These are phyloP conservation scores for Harringtonia lauricola DNA, from an alignment of 2,329 filamentous ascomycete species.

Conservation along the genomic window DNA sequence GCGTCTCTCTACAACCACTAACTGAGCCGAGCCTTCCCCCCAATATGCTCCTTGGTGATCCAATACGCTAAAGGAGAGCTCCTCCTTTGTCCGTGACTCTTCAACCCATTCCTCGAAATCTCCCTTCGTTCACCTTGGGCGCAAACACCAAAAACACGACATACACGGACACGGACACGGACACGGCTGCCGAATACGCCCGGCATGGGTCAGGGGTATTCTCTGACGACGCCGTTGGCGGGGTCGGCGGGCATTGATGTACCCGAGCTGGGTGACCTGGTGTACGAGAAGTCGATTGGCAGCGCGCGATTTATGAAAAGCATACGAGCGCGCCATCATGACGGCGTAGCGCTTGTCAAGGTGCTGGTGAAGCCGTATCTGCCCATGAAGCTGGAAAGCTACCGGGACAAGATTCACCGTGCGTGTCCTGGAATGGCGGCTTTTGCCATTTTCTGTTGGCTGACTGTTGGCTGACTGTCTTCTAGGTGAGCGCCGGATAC, in stretches of 20 bases:
- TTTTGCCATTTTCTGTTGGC: background rate
- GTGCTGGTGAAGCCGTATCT: slow-evolving; percentile 88
- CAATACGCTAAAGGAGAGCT: too few relatives aligned
- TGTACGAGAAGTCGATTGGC: slow-evolving; percentile 86
- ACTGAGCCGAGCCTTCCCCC: too few relatives aligned
- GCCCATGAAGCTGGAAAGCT: slow-evolving; percentile 67
- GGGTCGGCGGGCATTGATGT: slow-evolving; percentile 91
- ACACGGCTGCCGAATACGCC: too few relatives aligned
- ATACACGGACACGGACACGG: background rate
- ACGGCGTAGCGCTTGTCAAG: slow-evolving; percentile 89
- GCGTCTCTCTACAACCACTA: too few relatives aligned
- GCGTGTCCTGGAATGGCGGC: slow-evolving; percentile 20
- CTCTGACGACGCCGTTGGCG: slow-evolving; percentile 79
- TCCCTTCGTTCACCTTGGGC: too few relatives aligned
- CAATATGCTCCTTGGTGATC: too few relatives aligned
- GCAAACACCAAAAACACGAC: too few relatives aligned
- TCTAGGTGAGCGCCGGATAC: slow-evolving; percentile 64
- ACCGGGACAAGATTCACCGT: slow-evolving; percentile 69
- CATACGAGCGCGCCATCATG: slow-evolving; percentile 77
- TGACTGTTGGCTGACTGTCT: background rate
- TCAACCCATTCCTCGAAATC: too few relatives aligned
- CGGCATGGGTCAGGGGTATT: slow-evolving; percentile 91
- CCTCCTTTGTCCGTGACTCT: too few relatives aligned
- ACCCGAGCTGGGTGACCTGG: slow-evolving; percentile 79
- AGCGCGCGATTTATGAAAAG: slow-evolving; percentile 95